phyloP scores from a whole-genome alignment of 257 asterid species.

The Parsonsia alboflavescens region DNA sequence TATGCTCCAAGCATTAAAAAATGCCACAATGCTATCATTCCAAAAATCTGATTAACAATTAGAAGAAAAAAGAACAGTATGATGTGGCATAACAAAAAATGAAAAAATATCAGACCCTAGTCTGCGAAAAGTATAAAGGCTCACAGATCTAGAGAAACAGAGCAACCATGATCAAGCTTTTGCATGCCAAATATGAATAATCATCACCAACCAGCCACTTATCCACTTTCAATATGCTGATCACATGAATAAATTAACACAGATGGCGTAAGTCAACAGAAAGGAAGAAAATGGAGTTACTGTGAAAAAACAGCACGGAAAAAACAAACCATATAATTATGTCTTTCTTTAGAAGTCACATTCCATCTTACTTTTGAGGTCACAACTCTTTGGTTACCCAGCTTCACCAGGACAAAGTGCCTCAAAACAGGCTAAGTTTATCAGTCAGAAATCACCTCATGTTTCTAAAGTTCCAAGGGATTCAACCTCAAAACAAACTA shows the following conservation, averaged over 20 bases:
- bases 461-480: background rate
- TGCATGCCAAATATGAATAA: background rate
- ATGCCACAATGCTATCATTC: background rate
- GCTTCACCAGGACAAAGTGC: background rate
- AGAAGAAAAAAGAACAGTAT: background rate
- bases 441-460: background rate
- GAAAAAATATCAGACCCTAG: background rate
- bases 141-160: background rate
- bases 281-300: background rate
- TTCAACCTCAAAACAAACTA: background rate
- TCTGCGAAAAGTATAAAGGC: too few relatives aligned
- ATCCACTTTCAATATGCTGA: background rate
- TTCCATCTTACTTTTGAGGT: background rate
- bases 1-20: background rate
- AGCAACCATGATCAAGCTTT: background rate
- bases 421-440: background rate
- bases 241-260: background rate
- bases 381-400: background rate
- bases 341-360: background rate
- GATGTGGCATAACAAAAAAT: background rate
- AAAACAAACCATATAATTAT: background rate
- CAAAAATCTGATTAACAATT: background rate
- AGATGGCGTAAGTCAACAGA: background rate
- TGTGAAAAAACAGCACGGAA: background rate
- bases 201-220: background rate